Evolutionary conservation across 2,329 filamentous ascomycete species (phyloP).

Genomic region (Phaeosphaeriaceae sp.): DNA sequence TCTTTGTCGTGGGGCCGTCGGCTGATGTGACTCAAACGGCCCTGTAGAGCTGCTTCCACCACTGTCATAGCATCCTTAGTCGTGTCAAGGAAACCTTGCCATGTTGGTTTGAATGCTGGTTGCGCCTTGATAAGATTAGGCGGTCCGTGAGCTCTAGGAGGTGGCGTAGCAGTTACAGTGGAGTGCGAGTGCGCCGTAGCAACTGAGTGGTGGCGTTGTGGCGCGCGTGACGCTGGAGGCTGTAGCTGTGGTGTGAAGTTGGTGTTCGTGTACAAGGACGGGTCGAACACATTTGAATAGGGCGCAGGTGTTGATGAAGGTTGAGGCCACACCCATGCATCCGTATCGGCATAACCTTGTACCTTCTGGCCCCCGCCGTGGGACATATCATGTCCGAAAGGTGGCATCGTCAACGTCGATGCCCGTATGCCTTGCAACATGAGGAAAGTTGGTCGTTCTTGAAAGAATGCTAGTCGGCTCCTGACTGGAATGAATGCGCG

Average conservation of each 20-base stretch:
- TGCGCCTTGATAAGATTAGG: conserved; percentile 46
- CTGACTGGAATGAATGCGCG: background rate
- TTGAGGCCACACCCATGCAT: conserved; percentile 42
- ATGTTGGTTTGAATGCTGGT: conserved; percentile 66
- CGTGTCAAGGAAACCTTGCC: conserved; percentile 69
- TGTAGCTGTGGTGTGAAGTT: conserved; percentile 32
- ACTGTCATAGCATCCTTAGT: conserved; percentile 80
- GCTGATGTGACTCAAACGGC: conserved; percentile 75
- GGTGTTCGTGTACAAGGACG: conserved; percentile 37
- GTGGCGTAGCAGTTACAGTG: conserved; percentile 35
- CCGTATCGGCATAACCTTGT: conserved; percentile 39
- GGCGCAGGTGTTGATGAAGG: conserved; percentile 30
- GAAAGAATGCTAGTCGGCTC: conserved; percentile 1
- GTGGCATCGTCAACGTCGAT: conserved; percentile 45
- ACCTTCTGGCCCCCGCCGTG: conserved; percentile 41
- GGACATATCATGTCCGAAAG: conserved; percentile 45
- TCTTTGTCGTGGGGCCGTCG: conserved; percentile 88
- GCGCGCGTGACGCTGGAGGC: conserved; percentile 21
- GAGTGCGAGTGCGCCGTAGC: conserved; percentile 37
- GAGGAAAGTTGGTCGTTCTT: conserved; percentile 20
- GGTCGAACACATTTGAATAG: conserved; percentile 39
- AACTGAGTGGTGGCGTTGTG: conserved; percentile 39
- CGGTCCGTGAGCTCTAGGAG: conserved; percentile 36
- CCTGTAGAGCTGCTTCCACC: conserved; percentile 79
- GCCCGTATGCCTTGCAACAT: conserved; percentile 48